Conservation (phyloP, 2,329 filamentous ascomycete genomes). For the Xylariomycetidae sp. region DNA sequence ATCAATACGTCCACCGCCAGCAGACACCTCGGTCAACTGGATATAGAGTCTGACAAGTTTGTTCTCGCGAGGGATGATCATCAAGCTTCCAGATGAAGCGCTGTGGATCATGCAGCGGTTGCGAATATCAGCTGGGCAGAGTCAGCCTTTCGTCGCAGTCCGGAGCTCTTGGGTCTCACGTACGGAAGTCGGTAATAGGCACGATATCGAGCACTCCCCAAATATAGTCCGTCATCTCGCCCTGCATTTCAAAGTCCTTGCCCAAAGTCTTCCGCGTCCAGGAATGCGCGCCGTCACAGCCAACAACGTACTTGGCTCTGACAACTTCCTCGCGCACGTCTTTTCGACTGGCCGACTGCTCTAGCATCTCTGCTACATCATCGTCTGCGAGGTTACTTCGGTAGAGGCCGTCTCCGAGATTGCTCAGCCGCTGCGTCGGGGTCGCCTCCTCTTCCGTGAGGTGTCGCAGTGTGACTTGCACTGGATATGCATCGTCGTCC, state of each 20-base stretch:
- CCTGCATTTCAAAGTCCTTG: conserved; percentile 42
- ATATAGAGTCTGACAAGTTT: conserved; percentile 60
- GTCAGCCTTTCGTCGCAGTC: conserved; percentile 1
- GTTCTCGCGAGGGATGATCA: conserved; percentile 60
- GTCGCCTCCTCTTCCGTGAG: conserved; percentile 49
- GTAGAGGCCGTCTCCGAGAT: conserved; percentile 44
- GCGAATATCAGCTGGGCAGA: conserved; percentile 43
- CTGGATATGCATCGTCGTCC: conserved; percentile 46
- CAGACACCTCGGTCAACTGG: conserved; percentile 46
- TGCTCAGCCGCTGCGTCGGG: conserved; percentile 32
- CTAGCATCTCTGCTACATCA: conserved; percentile 43
- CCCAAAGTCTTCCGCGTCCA: conserved; percentile 57
- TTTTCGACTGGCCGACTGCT: conserved; percentile 18
- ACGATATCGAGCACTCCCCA: conserved; percentile 41
- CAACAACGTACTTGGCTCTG: conserved; percentile 58
- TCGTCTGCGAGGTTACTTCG: conserved; percentile 48
- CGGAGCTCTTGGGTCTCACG: conserved; percentile 4
- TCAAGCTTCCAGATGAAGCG: conserved; percentile 48
- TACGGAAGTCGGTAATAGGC: conserved; percentile 45
- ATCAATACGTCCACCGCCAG: conserved; percentile 44
- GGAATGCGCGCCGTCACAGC: conserved; percentile 62
- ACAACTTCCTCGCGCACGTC: conserved; percentile 37
- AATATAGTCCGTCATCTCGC: conserved; percentile 48
- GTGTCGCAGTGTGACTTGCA: conserved; percentile 50
- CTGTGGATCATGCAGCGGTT: conserved; percentile 53